Conservation (phyloP, 345 rosid species). For the Rubroshorea leprosula region DNA sequence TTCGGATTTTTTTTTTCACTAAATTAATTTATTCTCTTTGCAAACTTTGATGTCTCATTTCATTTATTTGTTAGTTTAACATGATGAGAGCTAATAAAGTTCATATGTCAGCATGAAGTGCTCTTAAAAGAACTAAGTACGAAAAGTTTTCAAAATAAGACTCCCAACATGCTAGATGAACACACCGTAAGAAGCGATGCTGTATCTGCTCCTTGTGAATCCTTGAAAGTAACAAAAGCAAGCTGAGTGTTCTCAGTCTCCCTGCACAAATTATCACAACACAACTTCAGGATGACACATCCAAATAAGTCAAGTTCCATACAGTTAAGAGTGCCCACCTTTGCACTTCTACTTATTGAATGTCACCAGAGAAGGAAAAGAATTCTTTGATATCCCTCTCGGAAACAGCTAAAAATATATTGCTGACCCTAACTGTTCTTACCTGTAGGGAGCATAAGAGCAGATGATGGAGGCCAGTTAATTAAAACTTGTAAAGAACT, state of each 20-base stretch:
- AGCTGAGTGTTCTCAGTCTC: slow-evolving; percentile 31
- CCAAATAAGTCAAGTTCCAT: neutral
- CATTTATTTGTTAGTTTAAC: no score
- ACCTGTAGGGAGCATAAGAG: no score
- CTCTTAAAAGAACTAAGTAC: neutral
- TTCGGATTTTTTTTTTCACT: no score
- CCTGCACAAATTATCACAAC: slow-evolving; percentile 17
- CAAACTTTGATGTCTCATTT: no score
- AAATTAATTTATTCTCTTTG: no score
- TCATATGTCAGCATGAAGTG: neutral
- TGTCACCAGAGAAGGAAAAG: slow-evolving; percentile 47
- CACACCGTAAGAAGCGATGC: slow-evolving; percentile 42
- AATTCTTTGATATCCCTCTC: slow-evolving; percentile 40
- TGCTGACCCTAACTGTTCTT: slow-evolving; percentile 43
- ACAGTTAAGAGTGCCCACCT: slow-evolving; percentile 22
- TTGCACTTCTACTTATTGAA: slow-evolving; percentile 39
- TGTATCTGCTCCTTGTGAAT: slow-evolving; percentile 36
- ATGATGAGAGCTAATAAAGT: no score
- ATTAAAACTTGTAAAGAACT: neutral
- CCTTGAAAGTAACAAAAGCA: slow-evolving; percentile 40
- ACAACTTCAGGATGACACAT: neutral
- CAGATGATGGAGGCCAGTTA: neutral
- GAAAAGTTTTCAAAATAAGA: neutral
- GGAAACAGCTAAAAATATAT: slow-evolving; percentile 32
- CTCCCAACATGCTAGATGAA: neutral